A percentile compares a stretch with the other conserved stretches of the same genome.
These are phyloP conservation scores for Exophiala sideris DNA, from an alignment of 2,329 filamentous ascomycete species.

Conservation along the genomic window DNA sequence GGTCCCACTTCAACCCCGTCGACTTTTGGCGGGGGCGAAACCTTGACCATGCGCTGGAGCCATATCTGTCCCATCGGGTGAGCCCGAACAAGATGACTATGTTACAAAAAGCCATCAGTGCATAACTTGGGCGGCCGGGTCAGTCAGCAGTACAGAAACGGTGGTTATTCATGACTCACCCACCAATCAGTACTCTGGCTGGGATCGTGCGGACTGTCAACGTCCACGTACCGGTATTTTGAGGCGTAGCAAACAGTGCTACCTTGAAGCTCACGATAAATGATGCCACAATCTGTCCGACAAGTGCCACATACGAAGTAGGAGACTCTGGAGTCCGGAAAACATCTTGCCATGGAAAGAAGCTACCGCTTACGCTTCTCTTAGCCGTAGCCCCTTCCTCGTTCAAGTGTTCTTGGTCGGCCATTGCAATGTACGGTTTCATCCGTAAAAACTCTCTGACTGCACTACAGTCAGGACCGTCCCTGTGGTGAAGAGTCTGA, in stretches of 20 bases:
- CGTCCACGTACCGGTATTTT: too few species aligned
- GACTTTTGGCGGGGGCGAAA: background rate
- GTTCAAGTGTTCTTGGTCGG: background rate
- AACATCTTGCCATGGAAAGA: conserved; percentile 12
- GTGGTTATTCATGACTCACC: background rate
- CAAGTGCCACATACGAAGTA: conserved; percentile 3
- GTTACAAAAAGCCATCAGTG: too few species aligned
- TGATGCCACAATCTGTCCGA: conserved; percentile 7
- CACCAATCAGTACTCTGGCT: too few species aligned
- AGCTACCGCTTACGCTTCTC: conserved; percentile 6
- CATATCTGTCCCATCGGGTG: too few species aligned
- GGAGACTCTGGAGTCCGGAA: background rate
- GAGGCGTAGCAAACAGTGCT: background rate
- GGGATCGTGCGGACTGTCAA: too few species aligned
- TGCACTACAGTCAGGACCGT: too few species aligned
- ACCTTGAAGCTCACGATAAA: conserved; percentile 15
- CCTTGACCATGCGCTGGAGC: too few species aligned
- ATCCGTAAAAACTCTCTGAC: conserved; percentile 10
- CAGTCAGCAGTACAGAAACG: background rate
- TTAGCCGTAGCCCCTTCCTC: background rate
- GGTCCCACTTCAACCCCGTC: conserved; percentile 11
- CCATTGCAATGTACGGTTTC: conserved; percentile 10
- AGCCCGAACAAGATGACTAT: too few species aligned
- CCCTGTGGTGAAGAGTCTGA: too few species aligned
- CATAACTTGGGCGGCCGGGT: background rate